Conservation (phyloP, 805 yeast species). For the Blastobotrys mokoenaii region DNA sequence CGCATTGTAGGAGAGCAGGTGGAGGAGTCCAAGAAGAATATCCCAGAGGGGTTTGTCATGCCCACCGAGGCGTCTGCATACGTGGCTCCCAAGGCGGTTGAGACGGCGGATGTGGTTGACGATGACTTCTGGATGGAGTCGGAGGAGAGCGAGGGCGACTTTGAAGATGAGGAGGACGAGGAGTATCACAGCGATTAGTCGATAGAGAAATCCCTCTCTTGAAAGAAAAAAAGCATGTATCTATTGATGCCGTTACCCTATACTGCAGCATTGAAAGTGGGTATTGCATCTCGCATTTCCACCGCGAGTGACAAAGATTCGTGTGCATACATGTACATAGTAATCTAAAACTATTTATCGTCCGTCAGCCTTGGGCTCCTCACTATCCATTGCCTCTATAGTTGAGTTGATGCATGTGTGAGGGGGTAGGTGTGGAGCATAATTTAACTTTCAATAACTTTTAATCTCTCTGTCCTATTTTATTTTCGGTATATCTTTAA, state of each 20-base stretch:
- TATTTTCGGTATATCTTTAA: too few relatives aligned
- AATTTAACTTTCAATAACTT: too few relatives aligned
- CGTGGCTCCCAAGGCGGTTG: constrained; percentile 30
- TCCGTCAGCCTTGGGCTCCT: too few relatives aligned
- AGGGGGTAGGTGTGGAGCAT: too few relatives aligned
- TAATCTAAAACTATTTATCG: too few relatives aligned
- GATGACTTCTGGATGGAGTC: constrained; percentile 82
- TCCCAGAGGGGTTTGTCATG: constrained; percentile 78
- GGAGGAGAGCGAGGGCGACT: constrained; percentile 47
- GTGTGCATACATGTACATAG: not conserved
- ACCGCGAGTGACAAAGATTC: too few relatives aligned
- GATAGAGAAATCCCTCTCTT: not conserved
- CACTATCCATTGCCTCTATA: too few relatives aligned
- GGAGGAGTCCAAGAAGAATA: constrained; percentile 59
- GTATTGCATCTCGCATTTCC: too few relatives aligned
- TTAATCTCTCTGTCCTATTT: too few relatives aligned
- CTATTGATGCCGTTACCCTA: not conserved
- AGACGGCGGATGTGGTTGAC: constrained; percentile 50
- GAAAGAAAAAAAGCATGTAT: not conserved
- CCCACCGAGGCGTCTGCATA: constrained; percentile 58
- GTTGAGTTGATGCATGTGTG: too few relatives aligned
- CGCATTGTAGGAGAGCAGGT: constrained; percentile 74
- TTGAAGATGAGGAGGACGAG: constrained; percentile 41
- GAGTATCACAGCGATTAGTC: not conserved
- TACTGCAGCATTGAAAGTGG: constrained; percentile 1